Percentiles rank a stretch among this genome's conserved stretches.
Conservation (phyloP, 2,329 filamentous ascomycete species). For the Botrytis galanthina region DNA sequence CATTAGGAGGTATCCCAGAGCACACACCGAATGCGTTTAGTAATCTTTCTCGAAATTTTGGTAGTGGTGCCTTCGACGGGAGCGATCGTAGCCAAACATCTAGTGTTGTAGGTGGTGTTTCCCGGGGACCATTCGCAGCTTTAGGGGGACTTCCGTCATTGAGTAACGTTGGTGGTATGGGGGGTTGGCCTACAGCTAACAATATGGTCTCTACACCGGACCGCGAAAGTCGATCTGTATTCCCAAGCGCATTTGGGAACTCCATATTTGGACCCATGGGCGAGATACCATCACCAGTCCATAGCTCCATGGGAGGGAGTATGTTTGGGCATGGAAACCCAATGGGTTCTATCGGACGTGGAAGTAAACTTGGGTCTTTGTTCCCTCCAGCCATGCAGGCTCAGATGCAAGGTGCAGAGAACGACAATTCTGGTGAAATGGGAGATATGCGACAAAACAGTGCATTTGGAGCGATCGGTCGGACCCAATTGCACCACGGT, state of each 20-base stretch:
- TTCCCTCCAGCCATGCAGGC: constrained; percentile 90
- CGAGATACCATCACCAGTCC: constrained; percentile 69
- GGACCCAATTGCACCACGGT: constrained; percentile 57
- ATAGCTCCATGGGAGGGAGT: constrained; percentile 60
- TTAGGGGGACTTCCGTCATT: constrained; percentile 60
- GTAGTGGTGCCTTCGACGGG: constrained; percentile 50
- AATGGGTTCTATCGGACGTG: constrained; percentile 59
- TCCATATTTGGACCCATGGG: constrained; percentile 75
- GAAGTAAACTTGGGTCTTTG: constrained; percentile 80
- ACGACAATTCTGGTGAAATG: constrained; percentile 56
- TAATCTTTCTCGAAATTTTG: constrained; percentile 52
- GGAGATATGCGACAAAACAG: constrained; percentile 60
- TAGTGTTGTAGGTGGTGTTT: constrained; percentile 64
- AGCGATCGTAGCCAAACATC: constrained; percentile 93
- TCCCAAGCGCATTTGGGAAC: constrained; percentile 66
- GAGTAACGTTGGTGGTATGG: constrained; percentile 47
- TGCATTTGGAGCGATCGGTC: constrained; percentile 65
- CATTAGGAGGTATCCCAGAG: constrained; percentile 53
- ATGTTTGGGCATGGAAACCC: constrained; percentile 66
- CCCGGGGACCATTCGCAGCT: constrained; percentile 61
- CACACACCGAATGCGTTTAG: constrained; percentile 54
- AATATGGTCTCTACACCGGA: constrained; percentile 67
- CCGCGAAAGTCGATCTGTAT: constrained; percentile 54
- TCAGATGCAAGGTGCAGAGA: constrained; percentile 76
- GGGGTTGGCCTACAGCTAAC: constrained; percentile 49